A percentile compares a stretch with the other conserved stretches of the same genome.
These are phyloP conservation scores for Diutina mesorugosa DNA, from an alignment of 1,139 yeast species.

Conservation along the genomic window DNA sequence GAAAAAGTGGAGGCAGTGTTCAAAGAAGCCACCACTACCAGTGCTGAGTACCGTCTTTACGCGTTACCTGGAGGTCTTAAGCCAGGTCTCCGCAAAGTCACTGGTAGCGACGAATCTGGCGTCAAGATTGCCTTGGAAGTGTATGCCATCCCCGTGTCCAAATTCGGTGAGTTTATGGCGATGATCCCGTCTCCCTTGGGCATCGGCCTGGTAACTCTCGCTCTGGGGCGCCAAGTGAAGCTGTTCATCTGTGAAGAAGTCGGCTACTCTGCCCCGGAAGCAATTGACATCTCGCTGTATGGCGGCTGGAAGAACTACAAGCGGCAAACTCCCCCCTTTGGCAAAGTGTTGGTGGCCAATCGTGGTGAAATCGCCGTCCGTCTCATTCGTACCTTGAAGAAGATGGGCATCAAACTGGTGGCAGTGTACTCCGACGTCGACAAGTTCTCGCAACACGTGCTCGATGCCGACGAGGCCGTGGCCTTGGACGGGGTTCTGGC, in stretches of 20 bases:
- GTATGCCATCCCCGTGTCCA: constrained; percentile 66
- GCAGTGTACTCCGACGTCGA: constrained; percentile 91
- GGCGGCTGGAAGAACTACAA: constrained; percentile 86
- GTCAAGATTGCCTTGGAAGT: constrained; percentile 59
- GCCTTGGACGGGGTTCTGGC: constrained; percentile 74
- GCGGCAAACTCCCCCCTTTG: constrained; percentile 45
- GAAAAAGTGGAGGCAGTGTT: constrained; percentile 75
- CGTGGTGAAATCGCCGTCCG: constrained; percentile 97
- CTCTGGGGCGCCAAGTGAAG: constrained; percentile 70
- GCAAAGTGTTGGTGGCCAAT: constrained; percentile 83
- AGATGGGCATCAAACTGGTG: constrained; percentile 62
- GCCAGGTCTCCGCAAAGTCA: constrained; percentile 77
- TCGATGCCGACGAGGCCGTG: constrained; percentile 68
- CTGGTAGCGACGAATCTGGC: constrained; percentile 26
- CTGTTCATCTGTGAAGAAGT: constrained; percentile 89
- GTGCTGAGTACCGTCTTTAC: constrained; percentile 62
- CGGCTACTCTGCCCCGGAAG: constrained; percentile 61
- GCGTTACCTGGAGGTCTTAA: constrained; percentile 74
- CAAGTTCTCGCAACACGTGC: constrained; percentile 75
- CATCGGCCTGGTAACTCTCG: constrained; percentile 80
- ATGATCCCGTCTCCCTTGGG: constrained; percentile 94
- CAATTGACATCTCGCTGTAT: constrained; percentile 63
- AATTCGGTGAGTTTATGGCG: constrained; percentile 68
- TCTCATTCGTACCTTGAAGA: constrained; percentile 76
- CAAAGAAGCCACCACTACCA: constrained; percentile 51